Conservation (phyloP, 805 yeast species). For the Cyberlindnera nakhonratchasimensis region DNA sequence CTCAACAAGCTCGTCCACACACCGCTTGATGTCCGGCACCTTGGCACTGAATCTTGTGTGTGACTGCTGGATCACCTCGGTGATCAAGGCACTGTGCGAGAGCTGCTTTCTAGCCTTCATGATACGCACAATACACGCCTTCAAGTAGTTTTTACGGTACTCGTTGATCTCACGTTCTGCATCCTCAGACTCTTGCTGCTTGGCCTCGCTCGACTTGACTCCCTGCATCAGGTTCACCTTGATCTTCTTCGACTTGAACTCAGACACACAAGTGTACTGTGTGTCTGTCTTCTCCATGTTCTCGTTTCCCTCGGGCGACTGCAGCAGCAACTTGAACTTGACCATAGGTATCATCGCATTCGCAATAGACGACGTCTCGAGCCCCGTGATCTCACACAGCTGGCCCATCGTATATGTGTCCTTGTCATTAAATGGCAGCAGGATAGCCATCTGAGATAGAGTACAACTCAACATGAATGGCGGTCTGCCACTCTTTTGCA, state of each 20-base stretch:
- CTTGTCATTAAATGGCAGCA: slow-evolving; percentile 77
- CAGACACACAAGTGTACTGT: slow-evolving; percentile 64
- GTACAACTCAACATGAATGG: slow-evolving; percentile 81
- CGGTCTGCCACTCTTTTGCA: slow-evolving; percentile 75
- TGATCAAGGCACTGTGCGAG: slow-evolving; percentile 75
- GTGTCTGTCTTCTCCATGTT: slow-evolving; percentile 50
- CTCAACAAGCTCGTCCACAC: slow-evolving; percentile 81
- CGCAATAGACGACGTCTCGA: slow-evolving; percentile 61
- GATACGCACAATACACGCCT: slow-evolving; percentile 92
- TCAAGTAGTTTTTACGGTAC: slow-evolving; percentile 78
- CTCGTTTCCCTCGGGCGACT: slow-evolving; percentile 61
- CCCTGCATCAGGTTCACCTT: slow-evolving; percentile 75
- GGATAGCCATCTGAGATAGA: slow-evolving; percentile 80
- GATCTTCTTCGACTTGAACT: slow-evolving; percentile 80
- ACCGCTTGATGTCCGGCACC: slow-evolving; percentile 80
- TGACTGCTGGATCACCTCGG: slow-evolving; percentile 85
- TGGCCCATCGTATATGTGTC: slow-evolving; percentile 57
- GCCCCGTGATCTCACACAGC: slow-evolving; percentile 63
- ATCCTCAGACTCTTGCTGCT: slow-evolving; percentile 67
- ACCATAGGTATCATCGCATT: slow-evolving; percentile 78
- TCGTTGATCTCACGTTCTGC: slow-evolving; percentile 80
- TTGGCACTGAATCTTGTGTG: slow-evolving; percentile 78
- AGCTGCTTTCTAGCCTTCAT: slow-evolving; percentile 89
- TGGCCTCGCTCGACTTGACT: slow-evolving; percentile 50
- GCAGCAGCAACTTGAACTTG: slow-evolving; percentile 70